Evolutionary conservation across 768 basidiomycete species (phyloP), one percentile per base, ranked within the genome.

Genomic region (Tylopilus intermedius): DNA sequence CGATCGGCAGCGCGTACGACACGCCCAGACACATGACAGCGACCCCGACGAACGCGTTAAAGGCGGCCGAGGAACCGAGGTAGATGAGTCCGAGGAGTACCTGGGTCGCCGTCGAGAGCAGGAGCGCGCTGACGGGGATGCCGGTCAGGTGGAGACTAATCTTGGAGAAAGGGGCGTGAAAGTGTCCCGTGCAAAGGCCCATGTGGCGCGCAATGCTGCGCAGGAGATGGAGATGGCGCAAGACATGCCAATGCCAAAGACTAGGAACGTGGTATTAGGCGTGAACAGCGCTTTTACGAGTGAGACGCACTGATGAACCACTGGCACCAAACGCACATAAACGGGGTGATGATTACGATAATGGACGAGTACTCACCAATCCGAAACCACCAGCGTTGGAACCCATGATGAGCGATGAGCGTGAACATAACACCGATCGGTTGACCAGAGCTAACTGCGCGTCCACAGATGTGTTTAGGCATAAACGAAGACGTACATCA

Each of bases 151-250:
- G 57, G 8, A 67, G 63, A 39, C 72, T 71, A 60, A 86, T 72
- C 45, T 68, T 69, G 6, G 76, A 67, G 69, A 84, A 84, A 51
- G 71, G 60, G 10, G 53, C 45, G 33, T 78, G 74, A 41, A 79
- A 75, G 2, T 76, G 68, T 86, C 85, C 2, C 85, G 76, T 0
- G 83, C 80, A 63, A 87, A 86, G 43, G 80, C 80, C 85, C 84
- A 86, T 3, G 84, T 85, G 29, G 81, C 79, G 15, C 84, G 79
- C 11, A 83, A 85, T 35, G 84, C 80, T 8, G 83, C 83, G 48
- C 81, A 83, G 38, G 79, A 78, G 55, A 82, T 81, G 15, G 84
- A 84, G 51, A 86, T 79, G 37, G 80, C 76, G 49, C 84, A 85
- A 68, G 85, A 84, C 55, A 82, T 67, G 8, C 75, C 75, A 45